Conservation (phyloP, 208 protist genomes). For the Angomonas ambiguus region DNA sequence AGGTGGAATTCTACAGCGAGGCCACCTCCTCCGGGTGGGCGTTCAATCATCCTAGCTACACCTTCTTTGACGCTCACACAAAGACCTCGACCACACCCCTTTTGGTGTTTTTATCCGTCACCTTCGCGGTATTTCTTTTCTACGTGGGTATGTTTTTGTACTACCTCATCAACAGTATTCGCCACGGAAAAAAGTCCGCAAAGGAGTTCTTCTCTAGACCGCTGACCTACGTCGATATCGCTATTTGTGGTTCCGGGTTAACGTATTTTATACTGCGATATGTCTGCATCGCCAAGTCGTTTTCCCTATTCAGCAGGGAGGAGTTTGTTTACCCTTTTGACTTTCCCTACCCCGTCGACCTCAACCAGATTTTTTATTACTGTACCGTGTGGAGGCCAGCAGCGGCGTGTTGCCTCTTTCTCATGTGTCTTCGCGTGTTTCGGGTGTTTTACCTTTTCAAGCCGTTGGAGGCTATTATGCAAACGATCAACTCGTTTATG, state of each 20-base stretch:
- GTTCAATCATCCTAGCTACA: background rate
- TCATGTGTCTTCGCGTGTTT: background rate
- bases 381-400: background rate
- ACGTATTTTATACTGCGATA: slow-evolving; percentile 23
- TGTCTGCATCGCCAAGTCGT: slow-evolving; percentile 16
- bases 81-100: background rate
- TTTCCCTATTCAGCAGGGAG: background rate
- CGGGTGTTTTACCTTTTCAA: slow-evolving; percentile 10
- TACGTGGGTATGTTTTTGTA: slow-evolving; percentile 15
- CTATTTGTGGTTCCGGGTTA: slow-evolving; percentile 12
- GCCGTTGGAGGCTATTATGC: slow-evolving; percentile 1
- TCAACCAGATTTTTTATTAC: background rate
- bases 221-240: background rate
- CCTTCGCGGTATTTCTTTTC: slow-evolving; percentile 14
- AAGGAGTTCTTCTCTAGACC: background rate
- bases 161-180: background rate
- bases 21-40: slow-evolving; percentile 17
- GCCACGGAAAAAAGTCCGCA: background rate
- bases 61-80: slow-evolving; percentile 24
- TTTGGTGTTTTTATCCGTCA: slow-evolving; percentile 15
- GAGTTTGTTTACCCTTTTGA: slow-evolving; percentile 5
- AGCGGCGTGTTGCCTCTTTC: background rate
- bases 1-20: slow-evolving; percentile 22
- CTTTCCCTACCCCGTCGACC: background rate
- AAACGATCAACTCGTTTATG: background rate